phyloP scores from a whole-genome alignment of 2,329 filamentous ascomycete genomes.

The Alternaria solani region DNA sequence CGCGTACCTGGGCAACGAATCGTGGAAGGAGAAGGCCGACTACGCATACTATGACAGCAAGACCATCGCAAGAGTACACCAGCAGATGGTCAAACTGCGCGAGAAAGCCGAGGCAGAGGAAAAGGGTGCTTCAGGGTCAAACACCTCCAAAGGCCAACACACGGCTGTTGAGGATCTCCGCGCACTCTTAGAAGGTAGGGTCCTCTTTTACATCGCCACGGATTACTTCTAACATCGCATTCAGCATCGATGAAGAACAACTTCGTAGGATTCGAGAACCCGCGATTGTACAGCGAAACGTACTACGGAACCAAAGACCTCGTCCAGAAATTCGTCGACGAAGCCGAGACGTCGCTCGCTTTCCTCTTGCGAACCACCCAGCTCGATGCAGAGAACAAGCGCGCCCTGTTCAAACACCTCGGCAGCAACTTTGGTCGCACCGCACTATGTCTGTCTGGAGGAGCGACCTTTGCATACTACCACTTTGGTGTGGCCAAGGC shows the following conservation, averaged over 20 bases:
- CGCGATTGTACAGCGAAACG: constrained; percentile 93
- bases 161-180: constrained; percentile 77
- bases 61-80: constrained; percentile 78
- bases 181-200: constrained; percentile 69
- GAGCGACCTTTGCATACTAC: constrained; percentile 95
- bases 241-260: constrained; percentile 92
- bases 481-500: constrained; percentile 94
- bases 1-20: constrained; percentile 77
- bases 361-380: constrained; percentile 74
- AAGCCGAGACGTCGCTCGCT: constrained; percentile 74
- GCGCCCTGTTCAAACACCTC: constrained; percentile 83
- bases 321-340: constrained; percentile 88
- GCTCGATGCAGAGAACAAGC: constrained; percentile 76
- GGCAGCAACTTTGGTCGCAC: constrained; percentile 92
- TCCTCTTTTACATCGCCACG: not conserved
- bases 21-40: constrained; percentile 78
- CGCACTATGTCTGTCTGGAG: constrained; percentile 90
- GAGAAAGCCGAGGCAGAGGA: constrained; percentile 64
- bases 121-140: constrained; percentile 41
- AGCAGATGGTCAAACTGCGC: constrained; percentile 74
- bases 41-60: constrained; percentile 86
- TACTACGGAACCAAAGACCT: constrained; percentile 98
- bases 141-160: constrained; percentile 37
- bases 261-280: constrained; percentile 93
- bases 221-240: not conserved